These are phyloP conservation scores for Nyssa sinensis DNA, from an alignment of 148 eudicot species.

Conservation along the genomic window DNA sequence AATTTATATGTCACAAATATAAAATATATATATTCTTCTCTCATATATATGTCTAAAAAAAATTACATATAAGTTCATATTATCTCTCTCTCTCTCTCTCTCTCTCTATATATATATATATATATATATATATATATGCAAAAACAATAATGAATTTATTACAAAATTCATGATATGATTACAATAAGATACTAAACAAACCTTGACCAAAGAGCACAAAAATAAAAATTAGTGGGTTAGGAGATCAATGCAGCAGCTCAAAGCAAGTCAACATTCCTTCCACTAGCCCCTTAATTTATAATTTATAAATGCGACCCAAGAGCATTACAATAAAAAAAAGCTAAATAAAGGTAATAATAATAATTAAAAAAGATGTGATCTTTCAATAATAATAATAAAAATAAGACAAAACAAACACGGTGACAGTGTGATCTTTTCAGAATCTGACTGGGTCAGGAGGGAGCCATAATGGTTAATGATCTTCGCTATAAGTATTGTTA, in stretches of 20 bases:
- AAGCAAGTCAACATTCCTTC: neutral
- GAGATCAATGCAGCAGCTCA: neutral
- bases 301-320: neutral
- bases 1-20: no score
- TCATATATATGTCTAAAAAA: no score
- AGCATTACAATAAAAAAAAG: no score
- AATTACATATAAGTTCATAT: no score
- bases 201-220: neutral
- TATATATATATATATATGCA: no score
- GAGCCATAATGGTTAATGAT: neutral
- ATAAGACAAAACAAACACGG: neutral
- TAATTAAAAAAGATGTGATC: neutral
- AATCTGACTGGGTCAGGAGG: neutral
- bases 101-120: no score
- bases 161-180: no score
- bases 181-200: neutral
- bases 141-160: no score
- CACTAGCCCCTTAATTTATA: neutral
- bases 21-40: no score
- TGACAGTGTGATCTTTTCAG: neutral
- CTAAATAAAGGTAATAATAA: no score
- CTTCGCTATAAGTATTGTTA: neutral
- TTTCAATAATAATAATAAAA: no score
- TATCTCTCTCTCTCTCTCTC: no score
- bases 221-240: neutral